Percentiles rank a stretch among this genome's conserved stretches.
These are phyloP conservation scores for Tricholoma flavovirens DNA, from an alignment of 768 basidiomycete species.

Conservation along the genomic window DNA sequence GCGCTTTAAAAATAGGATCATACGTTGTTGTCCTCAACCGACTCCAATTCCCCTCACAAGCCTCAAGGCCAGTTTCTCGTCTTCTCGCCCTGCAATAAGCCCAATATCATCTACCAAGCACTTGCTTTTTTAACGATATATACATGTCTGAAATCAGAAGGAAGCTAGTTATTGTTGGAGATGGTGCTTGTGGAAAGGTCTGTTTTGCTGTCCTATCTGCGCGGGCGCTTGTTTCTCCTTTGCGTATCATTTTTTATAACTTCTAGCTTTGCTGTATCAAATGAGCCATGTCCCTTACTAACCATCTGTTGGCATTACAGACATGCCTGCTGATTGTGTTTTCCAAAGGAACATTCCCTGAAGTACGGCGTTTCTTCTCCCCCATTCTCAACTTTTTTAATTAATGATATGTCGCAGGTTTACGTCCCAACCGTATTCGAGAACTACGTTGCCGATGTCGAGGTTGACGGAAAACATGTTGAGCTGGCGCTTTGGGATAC, in stretches of 20 bases:
- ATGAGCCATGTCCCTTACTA: background rate
- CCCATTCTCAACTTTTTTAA: background rate
- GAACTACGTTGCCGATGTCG: slow-evolving; percentile 99
- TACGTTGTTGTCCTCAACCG: slow-evolving; percentile 11
- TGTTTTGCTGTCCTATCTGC: slow-evolving; percentile 6
- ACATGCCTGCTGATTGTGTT: slow-evolving; percentile 95
- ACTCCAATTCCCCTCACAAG: slow-evolving; percentile 8
- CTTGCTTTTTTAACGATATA: slow-evolving; percentile 1
- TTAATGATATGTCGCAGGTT: slow-evolving; percentile 52
- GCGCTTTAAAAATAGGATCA: slow-evolving; percentile 20
- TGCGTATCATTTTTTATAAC: background rate
- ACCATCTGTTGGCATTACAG: slow-evolving; percentile 30
- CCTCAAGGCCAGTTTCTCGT: slow-evolving; percentile 4
- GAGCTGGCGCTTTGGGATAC: slow-evolving; percentile 99
- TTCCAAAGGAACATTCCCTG: slow-evolving; percentile 94
- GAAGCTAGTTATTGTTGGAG: slow-evolving; percentile 98
- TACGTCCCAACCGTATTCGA: slow-evolving; percentile 99
- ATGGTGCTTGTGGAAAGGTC: slow-evolving; percentile 96
- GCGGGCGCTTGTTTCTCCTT: background rate
- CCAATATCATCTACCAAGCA: background rate
- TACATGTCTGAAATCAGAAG: slow-evolving; percentile 95
- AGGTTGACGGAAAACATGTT: slow-evolving; percentile 97
- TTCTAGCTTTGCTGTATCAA: background rate
- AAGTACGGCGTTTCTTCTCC: slow-evolving; percentile 44
- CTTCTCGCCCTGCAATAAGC: slow-evolving; percentile 1